Conservation (phyloP, 1,139 yeast species). For the Pichia sp. region DNA sequence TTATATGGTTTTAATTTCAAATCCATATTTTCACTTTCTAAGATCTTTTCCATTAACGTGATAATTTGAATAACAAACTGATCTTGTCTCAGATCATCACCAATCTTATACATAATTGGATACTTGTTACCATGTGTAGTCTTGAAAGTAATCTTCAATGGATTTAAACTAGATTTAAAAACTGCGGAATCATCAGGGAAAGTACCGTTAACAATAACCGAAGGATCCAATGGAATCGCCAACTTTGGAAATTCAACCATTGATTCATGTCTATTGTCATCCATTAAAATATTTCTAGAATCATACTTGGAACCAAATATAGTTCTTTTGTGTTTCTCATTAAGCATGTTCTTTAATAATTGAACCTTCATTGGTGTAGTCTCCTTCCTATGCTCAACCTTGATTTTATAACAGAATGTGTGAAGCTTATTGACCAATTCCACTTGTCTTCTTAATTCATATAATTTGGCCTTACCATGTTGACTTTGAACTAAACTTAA, state of each 20-base stretch:
- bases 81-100: constrained; percentile 96
- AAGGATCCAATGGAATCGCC: constrained; percentile 72
- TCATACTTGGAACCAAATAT: constrained; percentile 20
- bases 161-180: constrained; percentile 87
- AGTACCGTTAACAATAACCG: constrained; percentile 66
- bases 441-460: constrained; percentile 29
- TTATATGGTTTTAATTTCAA: constrained; percentile 84
- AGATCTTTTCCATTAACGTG: constrained; percentile 83
- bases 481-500: constrained; percentile 23
- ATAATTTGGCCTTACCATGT: constrained; percentile 27
- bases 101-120: constrained; percentile 89
- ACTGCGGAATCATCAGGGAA: constrained; percentile 80
- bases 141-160: constrained; percentile 76
- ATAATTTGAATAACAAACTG: constrained; percentile 94
- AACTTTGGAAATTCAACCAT: constrained; percentile 52
- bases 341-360: constrained; percentile 36
- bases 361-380: constrained; percentile 58
- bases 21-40: constrained; percentile 89
- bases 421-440: constrained; percentile 31
- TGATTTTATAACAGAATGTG: constrained; percentile 30
- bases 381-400: constrained; percentile 41
- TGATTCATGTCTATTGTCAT: constrained; percentile 24
- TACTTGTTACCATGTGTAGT: constrained; percentile 47
- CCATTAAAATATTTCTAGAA: constrained; percentile 14
- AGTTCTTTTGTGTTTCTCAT: constrained; percentile 29